These are phyloP conservation scores for Paraleonurus japonicus DNA, from an alignment of 257 asterid species.

Conservation along the genomic window DNA sequence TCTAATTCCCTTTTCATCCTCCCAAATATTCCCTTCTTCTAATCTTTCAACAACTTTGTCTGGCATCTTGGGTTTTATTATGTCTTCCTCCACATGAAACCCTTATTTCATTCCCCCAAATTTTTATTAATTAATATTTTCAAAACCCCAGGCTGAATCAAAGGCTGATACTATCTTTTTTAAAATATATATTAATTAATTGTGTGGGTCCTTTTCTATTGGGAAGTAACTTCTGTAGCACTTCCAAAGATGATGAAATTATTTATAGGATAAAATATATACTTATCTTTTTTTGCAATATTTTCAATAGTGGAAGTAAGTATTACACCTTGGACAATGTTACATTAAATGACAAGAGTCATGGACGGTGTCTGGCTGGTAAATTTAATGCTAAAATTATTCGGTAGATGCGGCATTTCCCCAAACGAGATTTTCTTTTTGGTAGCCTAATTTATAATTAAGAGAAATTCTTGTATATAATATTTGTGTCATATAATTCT, in stretches of 20 bases:
- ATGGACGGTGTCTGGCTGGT: constrained; percentile 42
- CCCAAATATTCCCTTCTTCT: constrained; percentile 82
- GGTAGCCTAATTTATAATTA: not conserved
- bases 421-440: not conserved
- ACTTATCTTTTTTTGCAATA: constrained; percentile 5
- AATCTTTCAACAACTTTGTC: constrained; percentile 79
- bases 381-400: constrained; percentile 37
- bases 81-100: constrained; percentile 66
- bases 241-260: constrained; percentile 34
- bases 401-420: constrained; percentile 1
- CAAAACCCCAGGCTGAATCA: constrained; percentile 86
- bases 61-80: constrained; percentile 71
- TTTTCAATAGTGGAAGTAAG: constrained; percentile 9
- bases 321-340: constrained; percentile 42
- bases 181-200: not conserved
- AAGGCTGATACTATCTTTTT: constrained; percentile 26
- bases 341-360: constrained; percentile 45
- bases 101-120: constrained; percentile 21
- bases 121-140: constrained; percentile 11
- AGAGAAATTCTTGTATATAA: no score
- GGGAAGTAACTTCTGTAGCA: constrained; percentile 49
- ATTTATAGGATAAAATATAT: constrained; percentile 10
- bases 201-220: constrained; percentile 31
- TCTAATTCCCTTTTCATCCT: constrained; percentile 78
- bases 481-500: no score